Conservation (phyloP, 2,329 filamentous ascomycete genomes). For the Xylaria sp. region DNA sequence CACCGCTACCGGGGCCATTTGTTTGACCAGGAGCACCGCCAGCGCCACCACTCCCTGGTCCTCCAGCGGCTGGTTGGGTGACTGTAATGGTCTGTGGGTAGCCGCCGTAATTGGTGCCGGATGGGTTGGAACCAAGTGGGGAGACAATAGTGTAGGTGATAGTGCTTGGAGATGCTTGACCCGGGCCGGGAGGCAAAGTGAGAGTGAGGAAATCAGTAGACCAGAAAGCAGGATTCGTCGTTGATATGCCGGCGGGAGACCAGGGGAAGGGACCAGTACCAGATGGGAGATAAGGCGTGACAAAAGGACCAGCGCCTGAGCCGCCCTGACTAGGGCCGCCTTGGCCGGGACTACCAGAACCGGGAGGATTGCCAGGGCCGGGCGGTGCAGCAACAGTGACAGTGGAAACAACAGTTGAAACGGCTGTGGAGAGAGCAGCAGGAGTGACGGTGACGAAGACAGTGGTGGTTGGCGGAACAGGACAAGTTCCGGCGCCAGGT, state of each 20-base stretch:
- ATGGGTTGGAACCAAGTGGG: constrained; percentile 32
- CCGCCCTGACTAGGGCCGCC: constrained; percentile 39
- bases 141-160: constrained; percentile 47
- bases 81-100: constrained; percentile 32
- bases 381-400: constrained; percentile 42
- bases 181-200: constrained; percentile 43
- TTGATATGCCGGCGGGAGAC: constrained; percentile 40
- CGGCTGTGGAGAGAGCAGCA: constrained; percentile 46
- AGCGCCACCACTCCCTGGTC: constrained; percentile 31
- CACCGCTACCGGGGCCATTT: constrained; percentile 18
- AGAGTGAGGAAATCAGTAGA: constrained; percentile 47
- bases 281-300: constrained; percentile 36
- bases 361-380: constrained; percentile 18
- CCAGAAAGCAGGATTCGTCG: constrained; percentile 41
- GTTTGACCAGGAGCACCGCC: constrained; percentile 11
- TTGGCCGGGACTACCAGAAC: constrained; percentile 35
- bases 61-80: constrained; percentile 32
- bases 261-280: constrained; percentile 39
- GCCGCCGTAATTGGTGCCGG: constrained; percentile 20
- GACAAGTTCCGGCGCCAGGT: constrained; percentile 53
- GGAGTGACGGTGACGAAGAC: constrained; percentile 62
- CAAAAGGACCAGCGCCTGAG: constrained; percentile 35
- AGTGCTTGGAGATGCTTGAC: constrained; percentile 36
- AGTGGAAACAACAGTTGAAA: constrained; percentile 51
- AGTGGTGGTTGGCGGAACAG: constrained; percentile 55